These are phyloP conservation scores for Xylogone sp. DNA, from an alignment of 2,329 filamentous ascomycete species.

Conservation along the genomic window DNA sequence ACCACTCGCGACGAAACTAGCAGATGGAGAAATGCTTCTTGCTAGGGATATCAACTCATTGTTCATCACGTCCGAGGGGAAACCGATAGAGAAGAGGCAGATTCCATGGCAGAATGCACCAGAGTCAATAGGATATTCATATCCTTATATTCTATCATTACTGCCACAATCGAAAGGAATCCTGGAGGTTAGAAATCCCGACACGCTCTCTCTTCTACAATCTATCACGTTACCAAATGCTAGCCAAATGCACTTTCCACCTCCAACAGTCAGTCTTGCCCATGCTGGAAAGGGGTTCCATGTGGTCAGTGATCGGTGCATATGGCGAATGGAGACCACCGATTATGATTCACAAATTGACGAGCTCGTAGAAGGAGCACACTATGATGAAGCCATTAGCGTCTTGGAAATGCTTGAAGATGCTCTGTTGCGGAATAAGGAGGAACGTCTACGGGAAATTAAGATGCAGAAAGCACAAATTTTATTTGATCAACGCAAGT, in stretches of 20 bases:
- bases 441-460: conserved; percentile 73
- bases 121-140: conserved; percentile 91
- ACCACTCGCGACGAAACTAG: conserved; percentile 78
- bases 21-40: conserved; percentile 81
- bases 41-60: conserved; percentile 97
- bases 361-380: conserved; percentile 68
- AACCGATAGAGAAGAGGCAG: conserved; percentile 76
- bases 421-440: conserved; percentile 80
- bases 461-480: conserved; percentile 88
- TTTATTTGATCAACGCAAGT: conserved; percentile 79
- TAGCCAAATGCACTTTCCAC: conserved; percentile 82
- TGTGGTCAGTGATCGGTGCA: conserved; percentile 82
- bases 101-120: conserved; percentile 90
- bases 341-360: conserved; percentile 89
- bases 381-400: conserved; percentile 89
- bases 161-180: conserved; percentile 79
- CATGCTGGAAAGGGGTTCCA: conserved; percentile 96
- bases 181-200: conserved; percentile 87
- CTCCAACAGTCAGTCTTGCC: conserved; percentile 88
- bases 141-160: conserved; percentile 88
- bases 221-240: conserved; percentile 78
- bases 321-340: conserved; percentile 95
- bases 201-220: conserved; percentile 86
- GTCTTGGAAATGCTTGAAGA: conserved; percentile 88
- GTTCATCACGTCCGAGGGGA: conserved; percentile 83